Evolutionary conservation across 257 asterid species (phyloP).

Genomic region (Schizonepeta tenuifolia): DNA sequence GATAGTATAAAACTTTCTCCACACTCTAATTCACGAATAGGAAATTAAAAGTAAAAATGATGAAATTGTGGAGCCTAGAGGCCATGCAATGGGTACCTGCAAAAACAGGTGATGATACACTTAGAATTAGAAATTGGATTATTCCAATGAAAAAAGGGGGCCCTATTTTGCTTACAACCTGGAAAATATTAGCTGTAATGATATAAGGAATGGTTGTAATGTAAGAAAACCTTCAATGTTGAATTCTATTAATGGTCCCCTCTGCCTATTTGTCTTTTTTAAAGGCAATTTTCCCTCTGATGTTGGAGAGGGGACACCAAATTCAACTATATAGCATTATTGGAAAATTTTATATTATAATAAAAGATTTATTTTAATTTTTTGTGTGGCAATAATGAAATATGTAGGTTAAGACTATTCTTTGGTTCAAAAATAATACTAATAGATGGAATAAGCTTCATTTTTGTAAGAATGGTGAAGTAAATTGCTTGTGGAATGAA

Average conservation of each 20-base stretch:
- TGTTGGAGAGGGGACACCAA: slow-evolving; percentile 33
- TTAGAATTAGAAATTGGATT: slow-evolving; percentile 29
- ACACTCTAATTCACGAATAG: not conserved
- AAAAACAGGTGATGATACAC: slow-evolving; percentile 33
- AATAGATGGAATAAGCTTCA: not conserved
- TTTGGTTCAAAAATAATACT: not conserved
- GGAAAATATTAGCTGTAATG: slow-evolving; percentile 43
- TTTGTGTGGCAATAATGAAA: not conserved
- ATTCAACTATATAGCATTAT: not conserved
- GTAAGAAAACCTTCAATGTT: slow-evolving; percentile 30
- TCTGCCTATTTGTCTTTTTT: not conserved
- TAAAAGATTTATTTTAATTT: not conserved
- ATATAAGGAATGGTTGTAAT: slow-evolving; percentile 17
- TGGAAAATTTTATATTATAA: not conserved
- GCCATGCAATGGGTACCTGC: slow-evolving; percentile 32
- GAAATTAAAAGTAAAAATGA: not conserved
- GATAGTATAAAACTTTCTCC: too few relatives aligned
- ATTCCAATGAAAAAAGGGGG: slow-evolving; percentile 28
- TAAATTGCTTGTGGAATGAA: not conserved
- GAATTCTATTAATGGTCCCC: slow-evolving; percentile 34
- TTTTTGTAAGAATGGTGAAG: not conserved
- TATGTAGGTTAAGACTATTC: not conserved
- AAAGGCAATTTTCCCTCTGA: slow-evolving; percentile 22
- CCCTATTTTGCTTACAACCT: slow-evolving; percentile 26
- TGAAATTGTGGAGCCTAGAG: slow-evolving; percentile 35